phyloP scores from a whole-genome alignment of 163 green algal genomes.

The Chloromonas sp. region DNA sequence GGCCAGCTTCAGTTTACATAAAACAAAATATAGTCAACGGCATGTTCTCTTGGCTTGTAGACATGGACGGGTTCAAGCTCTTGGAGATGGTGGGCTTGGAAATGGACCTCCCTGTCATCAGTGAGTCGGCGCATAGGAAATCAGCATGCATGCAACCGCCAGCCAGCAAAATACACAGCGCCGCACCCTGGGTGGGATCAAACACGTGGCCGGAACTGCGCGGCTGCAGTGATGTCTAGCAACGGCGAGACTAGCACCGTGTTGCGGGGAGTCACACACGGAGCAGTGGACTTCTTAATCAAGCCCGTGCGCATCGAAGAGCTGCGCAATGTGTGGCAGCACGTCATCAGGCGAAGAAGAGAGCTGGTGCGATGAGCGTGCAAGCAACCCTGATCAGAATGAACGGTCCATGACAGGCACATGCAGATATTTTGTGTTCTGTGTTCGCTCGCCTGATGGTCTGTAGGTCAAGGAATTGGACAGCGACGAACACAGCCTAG shows the following conservation, averaged over 20 bases:
- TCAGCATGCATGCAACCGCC: no score
- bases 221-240: conserved; percentile 87
- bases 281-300: conserved; percentile 94
- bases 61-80: conserved; percentile 96
- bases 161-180: no score
- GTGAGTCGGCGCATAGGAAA: conserved; percentile 45
- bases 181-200: no score
- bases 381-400: neutral
- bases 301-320: conserved; percentile 95
- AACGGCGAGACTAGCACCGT: conserved; percentile 88
- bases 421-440: neutral
- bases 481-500: conserved; percentile 34
- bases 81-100: conserved; percentile 88
- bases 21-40: no score
- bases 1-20: neutral
- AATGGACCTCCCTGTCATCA: conserved; percentile 92
- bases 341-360: conserved; percentile 71
- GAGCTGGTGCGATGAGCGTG: conserved; percentile 1
- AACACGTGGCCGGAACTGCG: no score
- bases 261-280: conserved; percentile 88
- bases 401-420: neutral
- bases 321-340: conserved; percentile 95
- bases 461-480: conserved; percentile 20
- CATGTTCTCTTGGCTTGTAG: conserved; percentile 28
- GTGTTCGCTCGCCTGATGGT: neutral